Percentiles rank a stretch among this genome's conserved stretches.
Evolutionary conservation across 208 protist species (phyloP).

Genomic region (Leishmania turanica): DNA sequence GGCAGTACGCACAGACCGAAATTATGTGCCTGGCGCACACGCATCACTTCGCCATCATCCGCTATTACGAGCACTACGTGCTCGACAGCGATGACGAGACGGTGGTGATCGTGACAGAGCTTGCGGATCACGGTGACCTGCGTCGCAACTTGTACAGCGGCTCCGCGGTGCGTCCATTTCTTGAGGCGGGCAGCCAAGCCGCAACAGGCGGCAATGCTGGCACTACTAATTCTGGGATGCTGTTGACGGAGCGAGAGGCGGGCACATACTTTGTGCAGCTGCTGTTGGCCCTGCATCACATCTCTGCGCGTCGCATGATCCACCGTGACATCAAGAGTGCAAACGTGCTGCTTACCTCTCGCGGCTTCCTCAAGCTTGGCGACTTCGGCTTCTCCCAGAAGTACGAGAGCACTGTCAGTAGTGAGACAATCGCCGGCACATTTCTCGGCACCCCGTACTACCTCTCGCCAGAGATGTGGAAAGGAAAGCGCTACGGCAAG

Average conservation of each 20-base stretch:
- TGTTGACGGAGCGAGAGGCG: slow-evolving; percentile 71
- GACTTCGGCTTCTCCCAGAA: slow-evolving; percentile 94
- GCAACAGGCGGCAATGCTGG: background rate
- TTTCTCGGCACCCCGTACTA: slow-evolving; percentile 94
- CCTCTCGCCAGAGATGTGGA: slow-evolving; percentile 91
- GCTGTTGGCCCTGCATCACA: slow-evolving; percentile 83
- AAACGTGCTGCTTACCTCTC: slow-evolving; percentile 88
- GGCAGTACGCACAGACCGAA: slow-evolving; percentile 79
- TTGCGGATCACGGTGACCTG: slow-evolving; percentile 88
- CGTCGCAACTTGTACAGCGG: slow-evolving; percentile 59
- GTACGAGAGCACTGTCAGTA: slow-evolving; percentile 87
- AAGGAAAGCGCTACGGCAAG: slow-evolving; percentile 82
- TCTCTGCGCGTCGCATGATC: slow-evolving; percentile 90
- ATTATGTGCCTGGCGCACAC: slow-evolving; percentile 89
- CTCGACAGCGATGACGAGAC: slow-evolving; percentile 75
- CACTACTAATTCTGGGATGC: slow-evolving; percentile 15
- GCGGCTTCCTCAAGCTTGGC: slow-evolving; percentile 89
- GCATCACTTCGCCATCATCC: slow-evolving; percentile 84
- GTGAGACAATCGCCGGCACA: slow-evolving; percentile 79
- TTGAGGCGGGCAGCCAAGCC: background rate
- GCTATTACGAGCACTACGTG: slow-evolving; percentile 84
- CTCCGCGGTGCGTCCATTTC: slow-evolving; percentile 6
- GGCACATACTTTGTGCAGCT: slow-evolving; percentile 85
- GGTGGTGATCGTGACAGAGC: slow-evolving; percentile 90
- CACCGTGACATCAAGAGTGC: slow-evolving; percentile 93